These are phyloP conservation scores for Epichloe hybrida DNA, from an alignment of 2,329 filamentous ascomycete genomes.

Conservation along the genomic window DNA sequence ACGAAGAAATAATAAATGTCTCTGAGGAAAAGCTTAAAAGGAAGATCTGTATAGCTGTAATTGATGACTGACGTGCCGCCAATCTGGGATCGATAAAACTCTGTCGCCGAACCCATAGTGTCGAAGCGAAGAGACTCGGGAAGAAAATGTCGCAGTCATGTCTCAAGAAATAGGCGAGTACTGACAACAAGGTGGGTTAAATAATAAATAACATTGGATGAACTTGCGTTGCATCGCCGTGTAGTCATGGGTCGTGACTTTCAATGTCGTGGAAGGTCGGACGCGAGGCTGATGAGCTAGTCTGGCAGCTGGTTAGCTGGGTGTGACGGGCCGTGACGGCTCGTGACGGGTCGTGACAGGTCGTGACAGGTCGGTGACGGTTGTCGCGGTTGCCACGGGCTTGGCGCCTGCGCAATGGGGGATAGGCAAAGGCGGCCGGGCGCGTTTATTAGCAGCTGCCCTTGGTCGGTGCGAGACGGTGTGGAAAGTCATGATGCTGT, in stretches of 20 bases:
- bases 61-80: constrained; percentile 43
- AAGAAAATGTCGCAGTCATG: background rate
- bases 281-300: no score
- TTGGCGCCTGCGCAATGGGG: background rate
- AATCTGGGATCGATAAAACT: constrained; percentile 46
- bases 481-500: no score
- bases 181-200: background rate
- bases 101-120: constrained; percentile 18
- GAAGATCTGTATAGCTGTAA: constrained; percentile 47
- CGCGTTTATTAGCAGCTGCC: no score
- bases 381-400: background rate
- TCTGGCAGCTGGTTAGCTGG: background rate
- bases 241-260: background rate
- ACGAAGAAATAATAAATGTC: constrained; percentile 43
- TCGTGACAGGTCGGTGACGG: background rate
- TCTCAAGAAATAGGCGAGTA: background rate
- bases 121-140: background rate
- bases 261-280: background rate
- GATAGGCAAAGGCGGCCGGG: no score
- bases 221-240: background rate
- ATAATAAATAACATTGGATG: background rate
- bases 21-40: constrained; percentile 34
- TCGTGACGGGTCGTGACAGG: background rate
- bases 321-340: background rate
- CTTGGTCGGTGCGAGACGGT: no score